These are phyloP conservation scores for Tetraselmis striata DNA, from an alignment of 139 green algal genomes.

Conservation along the genomic window DNA sequence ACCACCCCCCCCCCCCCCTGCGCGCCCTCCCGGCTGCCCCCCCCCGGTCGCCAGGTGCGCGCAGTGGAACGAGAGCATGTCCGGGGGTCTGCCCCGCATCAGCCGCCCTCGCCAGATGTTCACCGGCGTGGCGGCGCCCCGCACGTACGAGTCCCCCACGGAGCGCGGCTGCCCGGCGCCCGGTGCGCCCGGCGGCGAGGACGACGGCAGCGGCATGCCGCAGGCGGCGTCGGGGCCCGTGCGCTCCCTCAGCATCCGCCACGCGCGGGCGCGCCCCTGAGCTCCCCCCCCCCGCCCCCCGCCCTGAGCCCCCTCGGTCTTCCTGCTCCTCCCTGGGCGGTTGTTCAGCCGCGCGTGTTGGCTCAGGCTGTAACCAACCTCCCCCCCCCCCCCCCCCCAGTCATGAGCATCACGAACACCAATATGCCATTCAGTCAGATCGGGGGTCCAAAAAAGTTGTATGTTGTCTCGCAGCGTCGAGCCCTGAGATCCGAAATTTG, in stretches of 20 bases:
- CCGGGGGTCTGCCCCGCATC: conserved; percentile 37
- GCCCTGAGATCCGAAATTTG: too few relatives aligned
- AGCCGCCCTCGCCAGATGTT: conserved; percentile 50
- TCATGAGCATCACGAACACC: too few relatives aligned
- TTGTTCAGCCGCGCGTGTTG: too few relatives aligned
- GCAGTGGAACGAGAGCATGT: conserved; percentile 70
- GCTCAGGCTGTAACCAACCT: too few relatives aligned
- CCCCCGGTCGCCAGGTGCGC: background rate
- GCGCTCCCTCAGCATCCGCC: background rate
- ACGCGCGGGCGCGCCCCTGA: background rate
- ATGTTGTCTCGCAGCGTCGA: too few relatives aligned
- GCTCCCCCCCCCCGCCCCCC: too few relatives aligned
- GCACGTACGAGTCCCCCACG: background rate
- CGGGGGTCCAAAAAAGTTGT: too few relatives aligned
- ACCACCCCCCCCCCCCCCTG: background rate
- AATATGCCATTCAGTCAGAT: too few relatives aligned
- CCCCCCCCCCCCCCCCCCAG: too few relatives aligned
- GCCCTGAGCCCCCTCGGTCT: too few relatives aligned
- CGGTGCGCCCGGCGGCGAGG: background rate
- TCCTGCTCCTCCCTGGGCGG: too few relatives aligned
- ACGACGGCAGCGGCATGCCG: background rate
- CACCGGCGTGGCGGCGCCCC: conserved; percentile 6
- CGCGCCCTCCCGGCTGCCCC: too few relatives aligned
- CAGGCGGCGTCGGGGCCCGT: background rate
- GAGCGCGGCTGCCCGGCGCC: background rate